These are phyloP conservation scores for Blastomyces emzantsi DNA, from an alignment of 2,329 filamentous ascomycete species.

Conservation along the genomic window DNA sequence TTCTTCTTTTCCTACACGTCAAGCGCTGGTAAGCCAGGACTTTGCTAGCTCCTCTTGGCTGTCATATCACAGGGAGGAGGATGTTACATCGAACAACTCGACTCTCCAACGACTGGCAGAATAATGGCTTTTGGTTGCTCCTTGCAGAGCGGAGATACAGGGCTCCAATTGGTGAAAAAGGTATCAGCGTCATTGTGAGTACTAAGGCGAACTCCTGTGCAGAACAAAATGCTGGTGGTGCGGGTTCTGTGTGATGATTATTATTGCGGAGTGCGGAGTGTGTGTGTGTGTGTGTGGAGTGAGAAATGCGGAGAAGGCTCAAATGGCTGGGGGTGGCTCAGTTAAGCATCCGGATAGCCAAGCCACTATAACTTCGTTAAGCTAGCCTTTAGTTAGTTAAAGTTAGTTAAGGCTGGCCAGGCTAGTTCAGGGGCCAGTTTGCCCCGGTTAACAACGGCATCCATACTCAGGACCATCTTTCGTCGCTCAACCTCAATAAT, in stretches of 20 bases:
- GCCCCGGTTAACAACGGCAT: neutral
- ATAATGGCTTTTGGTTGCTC: neutral
- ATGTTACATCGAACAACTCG: neutral
- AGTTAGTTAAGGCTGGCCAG: no score
- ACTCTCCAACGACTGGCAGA: neutral
- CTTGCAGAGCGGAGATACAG: neutral
- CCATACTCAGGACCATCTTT: no score
- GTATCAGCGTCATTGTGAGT: neutral
- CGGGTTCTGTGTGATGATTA: no score
- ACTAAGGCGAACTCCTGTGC: neutral
- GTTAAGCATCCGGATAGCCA: neutral
- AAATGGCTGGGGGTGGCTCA: neutral
- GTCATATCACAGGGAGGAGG: neutral
- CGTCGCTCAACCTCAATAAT: neutral
- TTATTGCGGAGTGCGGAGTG: no score
- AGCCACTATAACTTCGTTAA: neutral
- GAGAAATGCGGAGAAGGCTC: neutral
- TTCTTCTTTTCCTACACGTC: neutral
- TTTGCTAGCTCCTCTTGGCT: conserved; percentile 1
- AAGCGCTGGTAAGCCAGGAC: neutral
- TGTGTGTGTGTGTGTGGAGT: neutral
- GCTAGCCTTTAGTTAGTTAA: no score
- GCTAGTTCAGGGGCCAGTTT: neutral
- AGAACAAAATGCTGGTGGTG: neutral
- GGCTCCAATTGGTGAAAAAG: neutral